Evolutionary conservation across 192 early-diverging fungal species (phyloP).

Genomic region (Mortierella alpina): DNA sequence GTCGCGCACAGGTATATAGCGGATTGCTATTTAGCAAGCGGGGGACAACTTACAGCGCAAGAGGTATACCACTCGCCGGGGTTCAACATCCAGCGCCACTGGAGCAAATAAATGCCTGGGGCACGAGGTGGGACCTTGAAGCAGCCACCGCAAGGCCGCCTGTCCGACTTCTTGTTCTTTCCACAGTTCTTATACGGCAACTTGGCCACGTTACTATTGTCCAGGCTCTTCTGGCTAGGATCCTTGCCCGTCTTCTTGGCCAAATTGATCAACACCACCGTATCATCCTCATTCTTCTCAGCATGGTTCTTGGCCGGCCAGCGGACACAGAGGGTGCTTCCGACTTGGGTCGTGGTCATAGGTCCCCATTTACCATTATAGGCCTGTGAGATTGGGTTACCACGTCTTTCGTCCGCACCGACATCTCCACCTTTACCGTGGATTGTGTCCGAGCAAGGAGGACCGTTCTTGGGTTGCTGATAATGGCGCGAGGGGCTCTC

Average conservation of each 20-base stretch:
- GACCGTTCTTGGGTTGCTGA: constrained; percentile 36
- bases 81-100: constrained; percentile 54
- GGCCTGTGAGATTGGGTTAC: constrained; percentile 1
- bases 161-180: neutral
- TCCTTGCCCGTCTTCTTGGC: constrained; percentile 27
- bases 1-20: neutral
- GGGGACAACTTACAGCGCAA: constrained; percentile 54
- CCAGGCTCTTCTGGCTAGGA: constrained; percentile 8
- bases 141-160: constrained; percentile 40
- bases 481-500: constrained; percentile 45
- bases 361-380: constrained; percentile 37
- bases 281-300: constrained; percentile 39
- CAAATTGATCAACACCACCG: constrained; percentile 43
- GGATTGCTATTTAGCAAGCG: too few species aligned
- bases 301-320: constrained; percentile 56
- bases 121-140: constrained; percentile 45
- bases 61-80: constrained; percentile 51
- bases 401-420: constrained; percentile 35
- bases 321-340: constrained; percentile 41
- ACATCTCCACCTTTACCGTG: constrained; percentile 24
- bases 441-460: constrained; percentile 34
- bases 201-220: constrained; percentile 31
- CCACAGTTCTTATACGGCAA: constrained; percentile 51
- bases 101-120: constrained; percentile 32
- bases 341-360: constrained; percentile 23